Conservation (phyloP, 2,329 filamentous ascomycete genomes). For the Talaromyces atroroseus region DNA sequence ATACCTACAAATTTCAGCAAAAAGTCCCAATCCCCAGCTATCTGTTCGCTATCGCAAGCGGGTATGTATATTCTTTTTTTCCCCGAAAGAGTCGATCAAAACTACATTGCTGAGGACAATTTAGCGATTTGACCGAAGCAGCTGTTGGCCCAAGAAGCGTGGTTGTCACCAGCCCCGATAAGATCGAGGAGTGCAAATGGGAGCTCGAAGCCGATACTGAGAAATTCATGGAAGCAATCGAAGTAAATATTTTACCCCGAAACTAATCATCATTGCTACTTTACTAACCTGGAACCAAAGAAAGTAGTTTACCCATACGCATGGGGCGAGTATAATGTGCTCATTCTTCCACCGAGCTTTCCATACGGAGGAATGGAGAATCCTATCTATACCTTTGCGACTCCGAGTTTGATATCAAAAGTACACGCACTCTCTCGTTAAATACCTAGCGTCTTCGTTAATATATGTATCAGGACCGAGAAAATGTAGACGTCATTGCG, state of each 20-base stretch:
- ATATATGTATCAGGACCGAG: conserved; percentile 51
- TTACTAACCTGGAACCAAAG: conserved; percentile 21
- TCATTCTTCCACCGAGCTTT: conserved; percentile 84
- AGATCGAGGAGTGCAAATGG: conserved; percentile 77
- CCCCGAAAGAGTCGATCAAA: not conserved
- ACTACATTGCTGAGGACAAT: not conserved
- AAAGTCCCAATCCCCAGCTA: conserved; percentile 90
- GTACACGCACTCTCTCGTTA: conserved; percentile 21
- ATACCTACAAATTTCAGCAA: conserved; percentile 80
- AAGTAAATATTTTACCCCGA: not conserved
- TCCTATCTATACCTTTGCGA: conserved; percentile 90
- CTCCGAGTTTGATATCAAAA: conserved; percentile 87
- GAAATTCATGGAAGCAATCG: conserved; percentile 81
- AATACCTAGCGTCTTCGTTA: not conserved
- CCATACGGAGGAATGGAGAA: conserved; percentile 84
- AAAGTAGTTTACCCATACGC: conserved; percentile 76
- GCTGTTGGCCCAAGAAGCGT: conserved; percentile 77
- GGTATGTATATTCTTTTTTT: conserved; percentile 23
- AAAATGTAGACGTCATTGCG: conserved; percentile 94
- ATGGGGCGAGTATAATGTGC: conserved; percentile 93
- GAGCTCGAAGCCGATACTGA: conserved; percentile 89
- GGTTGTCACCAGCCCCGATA: conserved; percentile 83
- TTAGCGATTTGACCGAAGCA: conserved; percentile 76
- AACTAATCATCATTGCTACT: not conserved
- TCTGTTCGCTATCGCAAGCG: conserved; percentile 81